These are phyloP conservation scores for Trichocladium uniseriatum DNA, from an alignment of 495 filamentous ascomycete species.

Conservation along the genomic window DNA sequence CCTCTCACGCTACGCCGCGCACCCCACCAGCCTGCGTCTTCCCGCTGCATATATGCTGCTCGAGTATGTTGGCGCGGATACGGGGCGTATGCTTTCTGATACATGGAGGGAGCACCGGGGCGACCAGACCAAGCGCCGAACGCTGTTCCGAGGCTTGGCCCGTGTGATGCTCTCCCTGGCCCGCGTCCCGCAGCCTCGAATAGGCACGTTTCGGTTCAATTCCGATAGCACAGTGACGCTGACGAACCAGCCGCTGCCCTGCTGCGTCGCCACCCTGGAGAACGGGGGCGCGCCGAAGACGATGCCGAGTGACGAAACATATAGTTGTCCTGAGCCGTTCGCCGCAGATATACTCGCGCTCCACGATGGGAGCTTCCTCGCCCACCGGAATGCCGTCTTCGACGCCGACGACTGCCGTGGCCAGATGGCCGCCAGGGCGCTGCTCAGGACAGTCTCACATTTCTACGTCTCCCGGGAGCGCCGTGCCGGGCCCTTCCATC, in stretches of 20 bases:
- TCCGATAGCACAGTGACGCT: slow-evolving; percentile 22
- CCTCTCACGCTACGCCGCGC: no score
- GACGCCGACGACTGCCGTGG: slow-evolving; percentile 19
- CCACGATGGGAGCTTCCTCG: slow-evolving; percentile 24
- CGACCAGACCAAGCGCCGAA: no score
- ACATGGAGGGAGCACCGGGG: no score
- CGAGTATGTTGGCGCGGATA: no score
- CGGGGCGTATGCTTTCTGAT: no score
- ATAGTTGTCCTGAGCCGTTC: slow-evolving; percentile 20
- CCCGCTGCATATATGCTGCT: no score
- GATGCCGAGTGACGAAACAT: slow-evolving; percentile 23
- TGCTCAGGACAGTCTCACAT: slow-evolving; percentile 21
- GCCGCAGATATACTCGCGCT: slow-evolving; percentile 21
- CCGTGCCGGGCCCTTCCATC: slow-evolving; percentile 16
- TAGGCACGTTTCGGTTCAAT: slow-evolving; percentile 30
- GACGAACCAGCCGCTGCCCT: slow-evolving; percentile 27
- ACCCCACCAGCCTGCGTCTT: no score
- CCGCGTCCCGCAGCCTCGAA: slow-evolving; percentile 22
- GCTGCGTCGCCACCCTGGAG: slow-evolving; percentile 23
- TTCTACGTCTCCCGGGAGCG: slow-evolving; percentile 16
- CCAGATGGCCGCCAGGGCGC: slow-evolving; percentile 22
- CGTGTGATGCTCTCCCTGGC: slow-evolving; percentile 27
- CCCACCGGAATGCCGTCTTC: slow-evolving; percentile 24
- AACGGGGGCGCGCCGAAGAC: slow-evolving; percentile 26
- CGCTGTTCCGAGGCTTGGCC: slow-evolving; percentile 24